Evolutionary conservation across 1,284 basidiomycete genomes (phyloP).

Genomic region (Xerocomus minutiporus): DNA sequence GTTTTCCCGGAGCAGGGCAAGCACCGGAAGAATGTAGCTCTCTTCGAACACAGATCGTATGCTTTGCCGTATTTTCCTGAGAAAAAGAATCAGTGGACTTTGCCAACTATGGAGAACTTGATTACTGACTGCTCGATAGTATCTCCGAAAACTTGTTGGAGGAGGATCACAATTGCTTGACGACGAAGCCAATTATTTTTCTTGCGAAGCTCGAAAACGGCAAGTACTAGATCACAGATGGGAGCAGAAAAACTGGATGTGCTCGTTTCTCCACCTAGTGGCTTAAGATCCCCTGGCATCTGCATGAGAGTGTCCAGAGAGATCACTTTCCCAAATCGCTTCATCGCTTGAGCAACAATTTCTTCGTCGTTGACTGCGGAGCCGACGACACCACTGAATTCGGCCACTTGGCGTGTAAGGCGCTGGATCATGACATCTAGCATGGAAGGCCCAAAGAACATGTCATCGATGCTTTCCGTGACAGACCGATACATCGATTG

Average conservation of each 20-base stretch:
- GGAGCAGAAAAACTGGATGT: conserved; percentile 87
- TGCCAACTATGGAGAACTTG: background rate
- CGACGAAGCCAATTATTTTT: conserved; percentile 93
- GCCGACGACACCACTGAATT: conserved; percentile 78
- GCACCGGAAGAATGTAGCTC: conserved; percentile 59
- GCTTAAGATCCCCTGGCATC: conserved; percentile 69
- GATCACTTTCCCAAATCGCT: conserved; percentile 58
- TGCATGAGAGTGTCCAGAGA: conserved; percentile 66
- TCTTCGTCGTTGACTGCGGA: conserved; percentile 80
- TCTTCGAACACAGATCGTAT: conserved; percentile 63
- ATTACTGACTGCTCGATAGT: conserved; percentile 83
- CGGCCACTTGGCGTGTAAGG: conserved; percentile 82
- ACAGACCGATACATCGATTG: conserved; percentile 84
- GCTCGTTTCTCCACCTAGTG: conserved; percentile 79
- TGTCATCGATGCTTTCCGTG: conserved; percentile 88
- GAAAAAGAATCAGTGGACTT: conserved; percentile 2
- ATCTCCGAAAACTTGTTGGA: conserved; percentile 92
- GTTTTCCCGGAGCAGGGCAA: conserved; percentile 64
- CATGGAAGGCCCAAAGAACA: conserved; percentile 91
- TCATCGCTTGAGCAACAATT: conserved; percentile 72
- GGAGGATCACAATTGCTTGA: conserved; percentile 94
- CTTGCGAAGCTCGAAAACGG: conserved; percentile 91
- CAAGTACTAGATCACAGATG: conserved; percentile 89
- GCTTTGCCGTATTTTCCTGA: conserved; percentile 83
- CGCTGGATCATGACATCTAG: conserved; percentile 89